Percentiles rank a stretch among this genome's conserved stretches.
These are phyloP conservation scores for Penicillium daleae DNA, from an alignment of 495 filamentous ascomycete species.

Conservation along the genomic window DNA sequence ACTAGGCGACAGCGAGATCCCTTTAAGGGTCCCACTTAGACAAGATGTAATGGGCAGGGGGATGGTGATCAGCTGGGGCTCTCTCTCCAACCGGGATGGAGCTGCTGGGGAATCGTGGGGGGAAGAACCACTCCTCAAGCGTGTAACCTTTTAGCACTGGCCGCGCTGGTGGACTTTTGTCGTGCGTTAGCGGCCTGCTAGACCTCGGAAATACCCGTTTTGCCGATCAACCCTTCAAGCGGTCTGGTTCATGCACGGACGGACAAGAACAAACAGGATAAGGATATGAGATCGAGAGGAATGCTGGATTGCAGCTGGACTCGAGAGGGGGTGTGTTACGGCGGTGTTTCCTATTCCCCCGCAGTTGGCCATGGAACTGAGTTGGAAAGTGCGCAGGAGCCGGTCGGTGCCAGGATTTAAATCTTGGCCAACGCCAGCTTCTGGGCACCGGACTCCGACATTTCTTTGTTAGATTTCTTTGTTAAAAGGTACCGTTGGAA, in stretches of 20 bases:
- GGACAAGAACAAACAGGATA: not conserved
- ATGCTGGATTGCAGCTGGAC: not conserved
- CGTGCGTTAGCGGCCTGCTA: not conserved
- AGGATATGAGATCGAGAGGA: not conserved
- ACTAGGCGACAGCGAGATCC: not conserved
- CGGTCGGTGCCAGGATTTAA: not conserved
- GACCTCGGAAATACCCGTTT: slow-evolving; percentile 22
- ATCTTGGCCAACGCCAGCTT: not conserved
- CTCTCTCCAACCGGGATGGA: not conserved
- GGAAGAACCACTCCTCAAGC: slow-evolving; percentile 14
- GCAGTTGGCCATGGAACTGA: not conserved
- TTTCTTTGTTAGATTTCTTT: too few relatives aligned
- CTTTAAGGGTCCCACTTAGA: not conserved
- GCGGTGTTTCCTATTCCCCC: not conserved
- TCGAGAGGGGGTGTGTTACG: too few relatives aligned
- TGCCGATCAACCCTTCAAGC: slow-evolving; percentile 22
- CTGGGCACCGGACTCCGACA: not conserved
- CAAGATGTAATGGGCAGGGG: not conserved
- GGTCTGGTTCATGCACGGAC: slow-evolving; percentile 3
- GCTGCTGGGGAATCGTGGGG: slow-evolving; percentile 6
- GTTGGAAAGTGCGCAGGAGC: not conserved
- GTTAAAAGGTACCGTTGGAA: not conserved
- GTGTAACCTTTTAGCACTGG: slow-evolving; percentile 27
- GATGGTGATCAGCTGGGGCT: not conserved
- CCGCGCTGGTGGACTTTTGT: not conserved